Percentiles rank a stretch among this genome's conserved stretches.
Conservation (phyloP, 345 rosid species). For the Aquilaria malaccensis region DNA sequence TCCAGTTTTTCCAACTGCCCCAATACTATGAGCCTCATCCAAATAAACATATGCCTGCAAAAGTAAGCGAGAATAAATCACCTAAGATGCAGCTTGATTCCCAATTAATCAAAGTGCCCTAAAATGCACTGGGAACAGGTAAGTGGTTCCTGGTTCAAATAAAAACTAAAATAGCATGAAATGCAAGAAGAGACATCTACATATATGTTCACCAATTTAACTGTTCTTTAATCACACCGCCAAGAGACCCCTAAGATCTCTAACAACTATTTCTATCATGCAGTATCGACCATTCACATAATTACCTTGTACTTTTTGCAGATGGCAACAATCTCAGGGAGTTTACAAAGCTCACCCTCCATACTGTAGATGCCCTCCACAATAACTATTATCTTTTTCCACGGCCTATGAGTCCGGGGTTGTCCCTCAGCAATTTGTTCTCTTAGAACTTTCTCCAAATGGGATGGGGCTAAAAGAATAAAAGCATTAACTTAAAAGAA, state of each 20-base stretch:
- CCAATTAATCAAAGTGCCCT: not conserved
- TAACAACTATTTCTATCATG: not conserved
- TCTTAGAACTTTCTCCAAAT: constrained; percentile 75
- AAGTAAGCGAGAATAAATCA: constrained; percentile 1
- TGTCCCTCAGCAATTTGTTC: constrained; percentile 87
- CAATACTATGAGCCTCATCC: constrained; percentile 95
- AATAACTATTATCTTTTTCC: constrained; percentile 80
- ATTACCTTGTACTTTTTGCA: constrained; percentile 83
- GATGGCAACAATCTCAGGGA: constrained; percentile 76
- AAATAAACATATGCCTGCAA: constrained; percentile 65
- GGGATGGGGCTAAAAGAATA: constrained; percentile 56
- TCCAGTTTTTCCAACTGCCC: constrained; percentile 84
- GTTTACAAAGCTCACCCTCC: constrained; percentile 84
- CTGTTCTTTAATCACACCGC: too few relatives aligned
- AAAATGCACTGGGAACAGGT: not conserved
- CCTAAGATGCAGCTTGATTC: too few relatives aligned
- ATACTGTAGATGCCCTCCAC: constrained; percentile 87
- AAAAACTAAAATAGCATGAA: too few relatives aligned
- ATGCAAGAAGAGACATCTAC: too few relatives aligned
- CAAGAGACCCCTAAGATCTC: too few relatives aligned
- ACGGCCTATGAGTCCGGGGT: constrained; percentile 76
- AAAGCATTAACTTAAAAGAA: not conserved
- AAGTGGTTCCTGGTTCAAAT: not conserved
- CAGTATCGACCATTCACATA: too few relatives aligned
- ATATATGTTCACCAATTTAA: too few relatives aligned